A percentile compares a stretch with the other conserved stretches of the same genome.
Evolutionary conservation across 257 asterid species (phyloP).

Genomic region (Ophiorrhiza pumila): DNA sequence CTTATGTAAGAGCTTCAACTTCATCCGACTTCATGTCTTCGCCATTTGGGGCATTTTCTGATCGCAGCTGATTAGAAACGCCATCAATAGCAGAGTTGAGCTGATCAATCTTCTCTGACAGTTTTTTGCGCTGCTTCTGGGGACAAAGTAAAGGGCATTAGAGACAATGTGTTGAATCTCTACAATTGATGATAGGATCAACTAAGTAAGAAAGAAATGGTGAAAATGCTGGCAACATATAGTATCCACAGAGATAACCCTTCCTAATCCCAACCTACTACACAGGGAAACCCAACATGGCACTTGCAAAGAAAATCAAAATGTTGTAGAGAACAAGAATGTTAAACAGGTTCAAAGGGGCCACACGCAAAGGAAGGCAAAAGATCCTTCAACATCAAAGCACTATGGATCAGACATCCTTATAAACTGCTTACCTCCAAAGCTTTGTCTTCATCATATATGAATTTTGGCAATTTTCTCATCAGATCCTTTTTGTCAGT

Average conservation of each 20-base stretch:
- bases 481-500: conserved; percentile 74
- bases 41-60: conserved; percentile 54
- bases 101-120: conserved; percentile 79
- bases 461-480: conserved; percentile 83
- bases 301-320: neutral
- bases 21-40: conserved; percentile 57
- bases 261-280: neutral
- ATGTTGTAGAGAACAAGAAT: neutral
- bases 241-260: neutral
- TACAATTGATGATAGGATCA: neutral
- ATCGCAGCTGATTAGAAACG: conserved; percentile 47
- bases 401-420: neutral
- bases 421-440: conserved; percentile 55
- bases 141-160: conserved; percentile 11
- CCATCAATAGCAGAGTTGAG: conserved; percentile 80
- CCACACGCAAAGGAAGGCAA: neutral
- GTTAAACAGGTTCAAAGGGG: neutral
- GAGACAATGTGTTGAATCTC: neutral
- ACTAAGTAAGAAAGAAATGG: neutral
- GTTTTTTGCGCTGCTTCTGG: conserved; percentile 75
- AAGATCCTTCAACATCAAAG: neutral
- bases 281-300: neutral
- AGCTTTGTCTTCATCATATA: conserved; percentile 80
- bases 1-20: conserved; percentile 55
- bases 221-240: no score